Evolutionary conservation across 2,329 filamentous ascomycete genomes (phyloP).

Genomic region (Trichoderma sp.): DNA sequence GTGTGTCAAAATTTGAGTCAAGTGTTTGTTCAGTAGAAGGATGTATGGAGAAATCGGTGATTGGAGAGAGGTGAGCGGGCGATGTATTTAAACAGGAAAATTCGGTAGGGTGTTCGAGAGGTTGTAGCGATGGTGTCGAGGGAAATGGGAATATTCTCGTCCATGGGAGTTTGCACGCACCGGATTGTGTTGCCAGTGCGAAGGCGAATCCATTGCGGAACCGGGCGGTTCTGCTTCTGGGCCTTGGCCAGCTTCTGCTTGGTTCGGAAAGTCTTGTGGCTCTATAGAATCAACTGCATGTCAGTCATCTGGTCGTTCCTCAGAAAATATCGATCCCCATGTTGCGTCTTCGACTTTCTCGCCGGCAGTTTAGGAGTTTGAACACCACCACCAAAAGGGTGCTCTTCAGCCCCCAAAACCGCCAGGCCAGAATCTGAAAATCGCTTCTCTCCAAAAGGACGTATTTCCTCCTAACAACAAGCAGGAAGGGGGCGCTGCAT

Average conservation of each 20-base stretch:
- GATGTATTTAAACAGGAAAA: neutral
- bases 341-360: neutral
- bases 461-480: neutral
- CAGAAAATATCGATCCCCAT: neutral
- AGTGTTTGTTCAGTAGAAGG: neutral
- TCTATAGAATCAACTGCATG: conserved; percentile 56
- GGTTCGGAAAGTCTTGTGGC: conserved; percentile 99
- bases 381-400: neutral
- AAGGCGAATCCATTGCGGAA: conserved; percentile 99
- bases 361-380: neutral
- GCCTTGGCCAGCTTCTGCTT: conserved; percentile 99
- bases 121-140: neutral
- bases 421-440: conserved; percentile 12
- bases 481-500: conserved; percentile 34
- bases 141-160: neutral
- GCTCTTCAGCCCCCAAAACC: neutral
- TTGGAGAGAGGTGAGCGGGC: neutral
- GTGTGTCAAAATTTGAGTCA: neutral
- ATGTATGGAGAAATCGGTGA: neutral
- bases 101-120: neutral
- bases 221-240: conserved; percentile 99
- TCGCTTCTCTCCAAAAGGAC: neutral
- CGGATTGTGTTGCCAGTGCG: conserved; percentile 99
- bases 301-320: conserved; percentile 33
- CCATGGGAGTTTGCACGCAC: conserved; percentile 63